Conservation (phyloP, 257 asterid genomes). For the Mentha longifolia region DNA sequence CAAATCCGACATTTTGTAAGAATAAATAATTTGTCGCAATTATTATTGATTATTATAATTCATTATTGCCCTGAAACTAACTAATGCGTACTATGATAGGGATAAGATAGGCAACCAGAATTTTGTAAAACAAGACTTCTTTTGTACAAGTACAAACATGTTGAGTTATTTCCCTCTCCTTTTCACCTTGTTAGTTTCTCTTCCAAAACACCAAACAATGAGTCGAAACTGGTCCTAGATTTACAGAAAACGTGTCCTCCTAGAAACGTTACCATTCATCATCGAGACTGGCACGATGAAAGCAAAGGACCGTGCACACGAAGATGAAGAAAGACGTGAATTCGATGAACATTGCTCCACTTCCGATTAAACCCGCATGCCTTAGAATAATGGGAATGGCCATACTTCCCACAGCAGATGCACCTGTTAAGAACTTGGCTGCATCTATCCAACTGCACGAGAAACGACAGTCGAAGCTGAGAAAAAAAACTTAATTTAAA, state of each 20-base stretch:
- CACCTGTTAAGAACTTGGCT: slow-evolving; percentile 94
- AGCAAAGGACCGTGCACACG: slow-evolving; percentile 87
- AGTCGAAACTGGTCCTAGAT: slow-evolving; percentile 14
- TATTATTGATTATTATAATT: no score
- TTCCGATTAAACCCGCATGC: slow-evolving; percentile 81
- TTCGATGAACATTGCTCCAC: slow-evolving; percentile 94
- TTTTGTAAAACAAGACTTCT: no score
- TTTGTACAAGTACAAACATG: not conserved
- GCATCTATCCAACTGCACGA: slow-evolving; percentile 83
- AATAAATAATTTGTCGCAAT: no score
- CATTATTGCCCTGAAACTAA: no score
- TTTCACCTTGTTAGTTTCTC: slow-evolving; percentile 16
- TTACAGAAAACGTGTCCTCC: slow-evolving; percentile 4
- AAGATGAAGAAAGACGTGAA: slow-evolving; percentile 92
- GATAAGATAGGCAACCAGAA: no score
- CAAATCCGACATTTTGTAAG: no score
- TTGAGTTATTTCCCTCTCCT: not conserved
- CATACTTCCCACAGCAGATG: slow-evolving; percentile 93
- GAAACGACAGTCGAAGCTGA: not conserved
- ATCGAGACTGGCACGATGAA: slow-evolving; percentile 90
- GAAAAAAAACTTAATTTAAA: not conserved
- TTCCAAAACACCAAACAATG: not conserved
- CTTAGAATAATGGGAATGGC: slow-evolving; percentile 93
- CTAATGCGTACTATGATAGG: no score
- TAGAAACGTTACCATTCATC: slow-evolving; percentile 76